Evolutionary conservation across 1,284 basidiomycete species (phyloP).

Genomic region (Puccinia polysora): DNA sequence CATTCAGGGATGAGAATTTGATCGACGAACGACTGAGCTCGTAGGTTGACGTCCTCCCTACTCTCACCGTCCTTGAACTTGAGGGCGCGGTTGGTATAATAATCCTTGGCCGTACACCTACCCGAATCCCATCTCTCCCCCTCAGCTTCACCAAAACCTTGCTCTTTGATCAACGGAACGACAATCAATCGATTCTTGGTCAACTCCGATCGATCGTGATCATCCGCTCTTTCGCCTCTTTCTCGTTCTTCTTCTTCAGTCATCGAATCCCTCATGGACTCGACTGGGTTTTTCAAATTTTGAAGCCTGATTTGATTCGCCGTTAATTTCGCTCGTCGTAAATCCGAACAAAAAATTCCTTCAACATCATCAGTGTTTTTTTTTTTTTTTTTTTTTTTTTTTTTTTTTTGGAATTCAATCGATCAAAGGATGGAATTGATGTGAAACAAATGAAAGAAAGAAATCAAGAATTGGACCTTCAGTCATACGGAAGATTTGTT

Average conservation of each 20-base stretch:
- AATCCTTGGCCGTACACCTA: background rate
- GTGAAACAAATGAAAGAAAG: too few species aligned
- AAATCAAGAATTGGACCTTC: background rate
- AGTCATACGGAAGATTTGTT: background rate
- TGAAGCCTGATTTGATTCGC: conserved; percentile 22
- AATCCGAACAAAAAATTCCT: conserved; percentile 25
- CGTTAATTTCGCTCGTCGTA: conserved; percentile 15
- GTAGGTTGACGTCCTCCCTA: background rate
- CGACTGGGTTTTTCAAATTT: conserved; percentile 4
- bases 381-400: background rate
- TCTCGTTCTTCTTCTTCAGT: background rate
- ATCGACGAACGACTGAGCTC: background rate
- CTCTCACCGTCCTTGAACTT: conserved; percentile 24
- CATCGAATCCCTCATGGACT: background rate
- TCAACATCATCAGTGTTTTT: background rate
- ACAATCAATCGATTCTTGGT: background rate
- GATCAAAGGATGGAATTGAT: background rate
- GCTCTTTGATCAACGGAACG: background rate
- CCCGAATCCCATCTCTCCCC: conserved; percentile 13
- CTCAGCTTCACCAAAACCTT: conserved; percentile 27
- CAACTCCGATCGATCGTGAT: background rate
- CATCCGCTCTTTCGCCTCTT: background rate
- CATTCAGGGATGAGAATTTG: conserved; percentile 3
- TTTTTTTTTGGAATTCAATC: too few species aligned
- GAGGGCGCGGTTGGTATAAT: background rate